A percentile compares a stretch with the other conserved stretches of the same genome.
Evolutionary conservation across 352 stramenopile genomes (phyloP).

Genomic region (Phytophthora multivora): DNA sequence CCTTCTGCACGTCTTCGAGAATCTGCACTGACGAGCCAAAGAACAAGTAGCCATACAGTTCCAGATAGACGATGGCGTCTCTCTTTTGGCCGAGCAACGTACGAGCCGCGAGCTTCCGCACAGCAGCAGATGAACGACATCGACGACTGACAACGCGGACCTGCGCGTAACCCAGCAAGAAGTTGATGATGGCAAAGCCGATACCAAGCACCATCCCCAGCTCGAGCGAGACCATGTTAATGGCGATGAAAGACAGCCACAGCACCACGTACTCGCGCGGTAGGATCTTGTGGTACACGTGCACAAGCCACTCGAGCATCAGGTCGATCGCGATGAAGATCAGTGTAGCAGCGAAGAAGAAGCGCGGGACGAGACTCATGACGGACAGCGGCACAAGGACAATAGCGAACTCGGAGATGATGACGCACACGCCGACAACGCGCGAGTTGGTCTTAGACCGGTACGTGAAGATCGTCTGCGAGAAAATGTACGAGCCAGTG

Average conservation of each 20-base stretch:
- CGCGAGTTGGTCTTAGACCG: constrained; percentile 90
- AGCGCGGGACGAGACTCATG: constrained; percentile 94
- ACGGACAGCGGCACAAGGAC: constrained; percentile 93
- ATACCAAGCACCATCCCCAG: constrained; percentile 95
- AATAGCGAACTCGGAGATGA: constrained; percentile 87
- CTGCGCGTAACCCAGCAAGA: constrained; percentile 79
- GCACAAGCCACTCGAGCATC: constrained; percentile 96
- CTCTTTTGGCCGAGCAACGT: constrained; percentile 67
- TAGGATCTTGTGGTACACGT: constrained; percentile 84
- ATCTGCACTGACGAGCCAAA: constrained; percentile 87
- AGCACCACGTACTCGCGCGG: constrained; percentile 93
- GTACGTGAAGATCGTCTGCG: constrained; percentile 98
- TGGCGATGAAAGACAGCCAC: constrained; percentile 93
- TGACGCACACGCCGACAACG: constrained; percentile 91
- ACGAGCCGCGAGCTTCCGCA: constrained; percentile 70
- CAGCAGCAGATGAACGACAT: constrained; percentile 59
- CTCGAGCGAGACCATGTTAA: constrained; percentile 96
- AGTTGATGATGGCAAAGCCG: constrained; percentile 86
- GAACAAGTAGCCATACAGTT: constrained; percentile 87
- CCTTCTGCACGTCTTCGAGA: constrained; percentile 79
- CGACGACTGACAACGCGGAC: constrained; percentile 72
- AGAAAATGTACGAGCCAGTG: constrained; percentile 99
- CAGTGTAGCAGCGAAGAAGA: constrained; percentile 97
- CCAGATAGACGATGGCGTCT: constrained; percentile 77
- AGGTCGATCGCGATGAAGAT: constrained; percentile 98